Evolutionary conservation across 306 rosid species (phyloP).

Genomic region (Castanea sativa): DNA sequence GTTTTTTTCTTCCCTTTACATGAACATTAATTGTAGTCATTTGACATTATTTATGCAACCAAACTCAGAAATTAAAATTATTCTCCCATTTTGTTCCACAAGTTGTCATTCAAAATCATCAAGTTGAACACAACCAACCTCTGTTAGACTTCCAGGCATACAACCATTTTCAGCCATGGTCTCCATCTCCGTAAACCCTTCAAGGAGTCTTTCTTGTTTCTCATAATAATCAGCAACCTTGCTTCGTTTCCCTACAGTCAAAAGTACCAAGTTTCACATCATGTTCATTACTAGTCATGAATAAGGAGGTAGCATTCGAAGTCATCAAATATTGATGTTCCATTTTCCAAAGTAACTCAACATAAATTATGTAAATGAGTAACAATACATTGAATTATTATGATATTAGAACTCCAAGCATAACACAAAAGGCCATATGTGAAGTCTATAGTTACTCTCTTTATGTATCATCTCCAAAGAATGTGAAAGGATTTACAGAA

Average conservation of each 20-base stretch:
- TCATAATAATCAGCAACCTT: slow-evolving; percentile 70
- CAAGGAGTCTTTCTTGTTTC: slow-evolving; percentile 72
- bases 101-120: too few relatives aligned
- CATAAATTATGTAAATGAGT: not conserved
- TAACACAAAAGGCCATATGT: not conserved
- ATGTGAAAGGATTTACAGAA: too few relatives aligned
- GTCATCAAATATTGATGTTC: not conserved
- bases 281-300: not conserved
- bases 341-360: not conserved
- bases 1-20: too few relatives aligned
- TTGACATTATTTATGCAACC: too few relatives aligned
- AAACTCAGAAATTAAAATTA: too few relatives aligned
- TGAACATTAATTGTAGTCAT: too few relatives aligned
- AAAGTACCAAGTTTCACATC: not conserved
- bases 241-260: slow-evolving; percentile 44
- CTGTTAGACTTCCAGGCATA: slow-evolving; percentile 63
- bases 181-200: slow-evolving; percentile 82
- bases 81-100: too few relatives aligned
- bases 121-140: slow-evolving; percentile 40
- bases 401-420: not conserved
- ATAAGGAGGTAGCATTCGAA: not conserved
- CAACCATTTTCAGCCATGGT: slow-evolving; percentile 53
- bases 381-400: not conserved
- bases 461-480: too few relatives aligned
- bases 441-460: too few relatives aligned